Evolutionary conservation across 345 rosid genomes (phyloP).

Genomic region (Gossypium rotundifolium): DNA sequence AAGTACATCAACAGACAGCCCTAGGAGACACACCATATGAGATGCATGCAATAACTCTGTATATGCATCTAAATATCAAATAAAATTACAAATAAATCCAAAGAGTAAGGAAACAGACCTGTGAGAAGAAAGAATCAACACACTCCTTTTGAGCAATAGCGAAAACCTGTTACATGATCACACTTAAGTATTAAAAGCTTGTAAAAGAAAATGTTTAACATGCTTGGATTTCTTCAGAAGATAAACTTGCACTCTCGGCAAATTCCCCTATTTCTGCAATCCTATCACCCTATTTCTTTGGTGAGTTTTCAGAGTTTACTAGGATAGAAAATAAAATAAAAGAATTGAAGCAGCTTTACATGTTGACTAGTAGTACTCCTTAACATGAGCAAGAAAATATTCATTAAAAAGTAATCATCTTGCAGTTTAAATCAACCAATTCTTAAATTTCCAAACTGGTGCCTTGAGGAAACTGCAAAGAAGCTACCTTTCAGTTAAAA

Average conservation of each 20-base stretch:
- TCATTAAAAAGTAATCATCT: background rate
- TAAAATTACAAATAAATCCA: background rate
- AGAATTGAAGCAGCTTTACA: background rate
- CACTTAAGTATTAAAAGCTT: background rate
- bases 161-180: slow-evolving; percentile 56
- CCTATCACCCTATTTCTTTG: background rate
- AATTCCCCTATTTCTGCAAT: background rate
- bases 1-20: background rate
- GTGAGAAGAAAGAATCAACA: slow-evolving; percentile 83
- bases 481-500: background rate
- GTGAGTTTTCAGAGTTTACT: background rate
- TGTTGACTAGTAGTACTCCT: background rate
- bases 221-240: background rate
- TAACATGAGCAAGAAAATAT: background rate
- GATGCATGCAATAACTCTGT: background rate
- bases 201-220: background rate
- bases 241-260: slow-evolving; percentile 7
- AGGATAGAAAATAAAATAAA: background rate
- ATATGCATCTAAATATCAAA: background rate
- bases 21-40: background rate
- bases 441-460: background rate
- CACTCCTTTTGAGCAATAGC: slow-evolving; percentile 90
- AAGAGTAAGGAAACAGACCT: slow-evolving; percentile 42
- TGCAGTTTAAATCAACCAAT: background rate
- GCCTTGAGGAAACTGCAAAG: background rate